Evolutionary conservation across 192 early-diverging fungal species (phyloP).

Genomic region (Coemansia sp.): DNA sequence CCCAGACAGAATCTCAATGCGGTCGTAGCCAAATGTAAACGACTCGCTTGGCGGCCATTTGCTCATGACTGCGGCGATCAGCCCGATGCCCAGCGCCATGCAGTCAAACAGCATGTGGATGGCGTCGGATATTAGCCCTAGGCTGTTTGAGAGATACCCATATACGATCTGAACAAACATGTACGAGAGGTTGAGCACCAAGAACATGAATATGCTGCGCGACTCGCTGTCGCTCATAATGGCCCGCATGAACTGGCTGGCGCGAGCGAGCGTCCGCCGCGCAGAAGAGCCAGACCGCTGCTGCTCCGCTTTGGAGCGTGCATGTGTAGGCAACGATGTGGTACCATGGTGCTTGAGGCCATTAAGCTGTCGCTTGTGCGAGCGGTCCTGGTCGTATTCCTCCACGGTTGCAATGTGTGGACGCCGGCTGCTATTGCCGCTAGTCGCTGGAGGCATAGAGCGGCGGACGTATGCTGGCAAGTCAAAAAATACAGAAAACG

Average conservation of each 20-base stretch:
- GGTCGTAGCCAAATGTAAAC: constrained; percentile 75
- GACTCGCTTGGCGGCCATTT: constrained; percentile 87
- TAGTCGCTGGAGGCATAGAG: constrained; percentile 13
- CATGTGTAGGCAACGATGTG: not conserved
- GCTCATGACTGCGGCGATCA: constrained; percentile 87
- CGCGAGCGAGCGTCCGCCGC: not conserved
- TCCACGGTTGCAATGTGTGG: constrained; percentile 45
- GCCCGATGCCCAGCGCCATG: constrained; percentile 83
- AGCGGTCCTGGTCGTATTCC: constrained; percentile 32
- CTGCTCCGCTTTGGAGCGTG: not conserved
- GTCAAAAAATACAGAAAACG: not conserved
- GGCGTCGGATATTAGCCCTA: constrained; percentile 94
- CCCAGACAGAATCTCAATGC: constrained; percentile 91
- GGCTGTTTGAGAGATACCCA: constrained; percentile 79
- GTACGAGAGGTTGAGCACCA: constrained; percentile 90
- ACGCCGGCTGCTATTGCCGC: constrained; percentile 12
- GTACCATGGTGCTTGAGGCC: constrained; percentile 3
- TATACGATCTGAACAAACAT: constrained; percentile 89
- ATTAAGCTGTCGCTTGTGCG: constrained; percentile 13
- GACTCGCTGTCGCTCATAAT: constrained; percentile 64
- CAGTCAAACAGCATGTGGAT: constrained; percentile 99
- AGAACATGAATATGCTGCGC: constrained; percentile 92
- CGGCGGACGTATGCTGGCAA: not conserved
- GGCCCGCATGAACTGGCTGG: constrained; percentile 11
- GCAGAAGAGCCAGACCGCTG: not conserved